phyloP scores from a whole-genome alignment of 495 filamentous ascomycete species.

The Aspergillus taichungensis region DNA sequence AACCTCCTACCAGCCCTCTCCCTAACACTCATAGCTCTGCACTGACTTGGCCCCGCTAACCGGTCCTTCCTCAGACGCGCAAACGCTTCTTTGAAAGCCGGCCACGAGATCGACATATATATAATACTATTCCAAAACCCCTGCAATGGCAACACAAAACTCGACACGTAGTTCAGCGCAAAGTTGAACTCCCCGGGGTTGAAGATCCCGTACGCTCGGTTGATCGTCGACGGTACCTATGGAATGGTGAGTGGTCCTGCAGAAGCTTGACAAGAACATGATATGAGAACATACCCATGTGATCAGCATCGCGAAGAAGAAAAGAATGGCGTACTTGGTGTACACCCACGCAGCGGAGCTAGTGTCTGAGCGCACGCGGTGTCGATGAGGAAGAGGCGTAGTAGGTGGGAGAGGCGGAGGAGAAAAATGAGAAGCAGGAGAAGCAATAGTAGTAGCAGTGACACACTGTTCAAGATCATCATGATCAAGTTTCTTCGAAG shows the following conservation, averaged over 20 bases:
- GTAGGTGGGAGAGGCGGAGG: no score
- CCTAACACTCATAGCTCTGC: background rate
- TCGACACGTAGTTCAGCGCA: constrained; percentile 57
- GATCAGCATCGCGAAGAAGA: constrained; percentile 71
- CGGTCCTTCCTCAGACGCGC: constrained; percentile 1
- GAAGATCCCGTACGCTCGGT: constrained; percentile 63
- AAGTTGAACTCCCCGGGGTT: constrained; percentile 44
- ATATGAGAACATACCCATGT: constrained; percentile 53
- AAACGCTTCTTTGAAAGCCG: constrained; percentile 20
- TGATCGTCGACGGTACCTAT: constrained; percentile 66
- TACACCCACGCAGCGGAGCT: constrained; percentile 59
- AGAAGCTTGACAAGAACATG: background rate
- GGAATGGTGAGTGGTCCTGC: background rate
- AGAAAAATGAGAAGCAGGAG: no score
- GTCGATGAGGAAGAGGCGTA: constrained; percentile 5
- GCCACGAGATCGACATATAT: constrained; percentile 57
- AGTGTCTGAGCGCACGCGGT: constrained; percentile 13
- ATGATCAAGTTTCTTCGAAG: constrained; percentile 5
- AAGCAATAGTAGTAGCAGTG: no score
- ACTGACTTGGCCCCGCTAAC: background rate
- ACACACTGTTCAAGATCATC: constrained; percentile 5
- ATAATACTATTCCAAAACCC: constrained; percentile 85
- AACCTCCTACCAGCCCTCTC: background rate
- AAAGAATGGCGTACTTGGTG: constrained; percentile 75
- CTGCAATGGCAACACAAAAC: constrained; percentile 72